phyloP scores from a whole-genome alignment of 2,329 filamentous ascomycete genomes.

The Thielaviopsis populi region DNA sequence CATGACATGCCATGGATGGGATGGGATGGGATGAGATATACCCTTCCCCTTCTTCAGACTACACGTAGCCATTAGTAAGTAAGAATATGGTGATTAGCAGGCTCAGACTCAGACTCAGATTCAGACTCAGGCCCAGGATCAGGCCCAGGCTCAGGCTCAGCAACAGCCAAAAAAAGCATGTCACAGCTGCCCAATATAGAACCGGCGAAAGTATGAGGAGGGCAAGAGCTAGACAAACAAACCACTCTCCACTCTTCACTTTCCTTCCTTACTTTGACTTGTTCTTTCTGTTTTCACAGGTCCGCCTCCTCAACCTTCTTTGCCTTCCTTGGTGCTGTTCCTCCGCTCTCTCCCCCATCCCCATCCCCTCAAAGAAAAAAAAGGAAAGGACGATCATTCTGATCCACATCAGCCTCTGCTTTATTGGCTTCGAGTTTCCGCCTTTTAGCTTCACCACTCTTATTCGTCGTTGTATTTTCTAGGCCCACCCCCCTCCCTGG shows the following conservation, averaged over 20 bases:
- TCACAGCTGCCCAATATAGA: neutral
- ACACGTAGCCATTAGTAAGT: neutral
- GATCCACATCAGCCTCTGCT: slow-evolving; percentile 6
- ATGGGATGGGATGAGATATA: no score
- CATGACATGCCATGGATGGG: no score
- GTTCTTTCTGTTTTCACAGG: neutral
- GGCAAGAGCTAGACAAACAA: neutral
- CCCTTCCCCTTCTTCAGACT: neutral
- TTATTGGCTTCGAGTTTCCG: slow-evolving; percentile 4
- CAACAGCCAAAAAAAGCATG: neutral
- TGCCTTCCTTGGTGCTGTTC: neutral
- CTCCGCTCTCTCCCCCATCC: neutral
- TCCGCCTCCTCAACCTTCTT: neutral
- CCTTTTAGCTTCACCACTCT: neutral
- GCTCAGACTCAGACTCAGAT: no score
- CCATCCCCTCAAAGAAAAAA: neutral
- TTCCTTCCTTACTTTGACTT: neutral
- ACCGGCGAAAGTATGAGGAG: neutral
- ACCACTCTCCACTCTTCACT: neutral
- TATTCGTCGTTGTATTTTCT: slow-evolving; percentile 1
- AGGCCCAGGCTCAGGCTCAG: no score
- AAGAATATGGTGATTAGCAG: neutral
- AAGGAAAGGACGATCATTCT: slow-evolving; percentile 4
- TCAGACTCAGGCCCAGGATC: no score
- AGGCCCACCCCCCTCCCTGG: neutral